Conservation (phyloP, 192 early-diverging fungal genomes). For the Mortierella antarctica region DNA sequence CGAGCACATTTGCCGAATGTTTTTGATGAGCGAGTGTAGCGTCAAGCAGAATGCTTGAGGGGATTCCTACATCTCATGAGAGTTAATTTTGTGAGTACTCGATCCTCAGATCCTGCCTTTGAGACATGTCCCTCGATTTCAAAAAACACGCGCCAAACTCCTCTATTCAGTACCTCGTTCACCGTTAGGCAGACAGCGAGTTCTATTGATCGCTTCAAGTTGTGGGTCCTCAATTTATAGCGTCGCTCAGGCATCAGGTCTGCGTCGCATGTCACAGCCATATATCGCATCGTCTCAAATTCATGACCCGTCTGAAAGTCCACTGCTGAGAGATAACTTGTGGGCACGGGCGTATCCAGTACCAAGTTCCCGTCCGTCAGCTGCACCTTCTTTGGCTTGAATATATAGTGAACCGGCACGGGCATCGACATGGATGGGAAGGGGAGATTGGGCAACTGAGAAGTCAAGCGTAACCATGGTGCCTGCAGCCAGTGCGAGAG, state of each 20-base stretch:
- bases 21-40: slow-evolving; percentile 47
- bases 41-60: slow-evolving; percentile 48
- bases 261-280: slow-evolving; percentile 75
- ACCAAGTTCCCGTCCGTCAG: slow-evolving; percentile 76
- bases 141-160: not conserved
- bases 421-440: slow-evolving; percentile 52
- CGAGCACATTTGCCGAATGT: slow-evolving; percentile 38
- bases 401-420: slow-evolving; percentile 34
- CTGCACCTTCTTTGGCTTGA: slow-evolving; percentile 62
- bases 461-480: slow-evolving; percentile 29
- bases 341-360: slow-evolving; percentile 70
- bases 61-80: slow-evolving; percentile 44
- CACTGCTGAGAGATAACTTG: slow-evolving; percentile 61
- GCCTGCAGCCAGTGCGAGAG: slow-evolving; percentile 52
- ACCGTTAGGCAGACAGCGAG: slow-evolving; percentile 94
- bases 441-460: slow-evolving; percentile 16
- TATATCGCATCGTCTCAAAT: slow-evolving; percentile 78
- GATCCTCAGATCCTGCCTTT: not conserved
- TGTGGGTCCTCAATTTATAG: slow-evolving; percentile 73
- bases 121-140: not conserved
- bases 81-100: not conserved
- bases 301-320: slow-evolving; percentile 64
- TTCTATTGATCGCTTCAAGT: slow-evolving; percentile 80
- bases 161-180: slow-evolving; percentile 60
- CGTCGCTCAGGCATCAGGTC: slow-evolving; percentile 64